These are phyloP conservation scores for Wickerhamomyces hampshirensis DNA, from an alignment of 805 yeast species.

Conservation along the genomic window DNA sequence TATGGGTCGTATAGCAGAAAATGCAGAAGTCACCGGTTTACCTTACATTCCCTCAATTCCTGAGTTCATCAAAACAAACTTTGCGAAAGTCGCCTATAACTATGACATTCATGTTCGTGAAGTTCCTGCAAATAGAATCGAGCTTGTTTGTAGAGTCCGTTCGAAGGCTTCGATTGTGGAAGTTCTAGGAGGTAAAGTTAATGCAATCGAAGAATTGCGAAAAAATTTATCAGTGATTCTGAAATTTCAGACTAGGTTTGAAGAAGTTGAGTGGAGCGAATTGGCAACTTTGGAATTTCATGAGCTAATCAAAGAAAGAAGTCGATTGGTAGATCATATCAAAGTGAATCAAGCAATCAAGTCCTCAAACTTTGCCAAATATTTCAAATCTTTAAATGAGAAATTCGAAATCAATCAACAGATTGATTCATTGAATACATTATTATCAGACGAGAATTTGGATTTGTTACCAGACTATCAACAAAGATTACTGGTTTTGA, in stretches of 20 bases:
- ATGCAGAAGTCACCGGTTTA: conserved; percentile 28
- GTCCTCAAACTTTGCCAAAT: conserved; percentile 41
- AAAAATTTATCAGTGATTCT: conserved; percentile 32
- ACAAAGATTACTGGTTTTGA: conserved; percentile 75
- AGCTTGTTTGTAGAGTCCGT: conserved; percentile 37
- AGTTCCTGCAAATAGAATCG: conserved; percentile 38
- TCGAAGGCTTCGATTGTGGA: conserved; percentile 8
- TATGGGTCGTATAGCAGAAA: conserved; percentile 32
- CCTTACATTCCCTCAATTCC: conserved; percentile 30
- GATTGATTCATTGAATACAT: conserved; percentile 50
- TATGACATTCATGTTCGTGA: conserved; percentile 32
- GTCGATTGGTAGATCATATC: conserved; percentile 29
- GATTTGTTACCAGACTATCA: conserved; percentile 92
- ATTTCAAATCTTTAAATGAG: conserved; percentile 41
- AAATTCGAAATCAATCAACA: conserved; percentile 42
- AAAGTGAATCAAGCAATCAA: conserved; percentile 23
- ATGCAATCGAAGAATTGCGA: conserved; percentile 32
- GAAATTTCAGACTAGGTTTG: conserved; percentile 36
- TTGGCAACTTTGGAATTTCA: conserved; percentile 31
- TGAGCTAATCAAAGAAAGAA: conserved; percentile 35
- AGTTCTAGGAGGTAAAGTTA: conserved; percentile 11
- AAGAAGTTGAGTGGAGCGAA: conserved; percentile 38
- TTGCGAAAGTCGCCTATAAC: conserved; percentile 23
- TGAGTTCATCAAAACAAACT: conserved; percentile 23
- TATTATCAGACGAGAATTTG: conserved; percentile 81